Conservation (phyloP, 345 rosid genomes). For the Alliaria petiolata region DNA sequence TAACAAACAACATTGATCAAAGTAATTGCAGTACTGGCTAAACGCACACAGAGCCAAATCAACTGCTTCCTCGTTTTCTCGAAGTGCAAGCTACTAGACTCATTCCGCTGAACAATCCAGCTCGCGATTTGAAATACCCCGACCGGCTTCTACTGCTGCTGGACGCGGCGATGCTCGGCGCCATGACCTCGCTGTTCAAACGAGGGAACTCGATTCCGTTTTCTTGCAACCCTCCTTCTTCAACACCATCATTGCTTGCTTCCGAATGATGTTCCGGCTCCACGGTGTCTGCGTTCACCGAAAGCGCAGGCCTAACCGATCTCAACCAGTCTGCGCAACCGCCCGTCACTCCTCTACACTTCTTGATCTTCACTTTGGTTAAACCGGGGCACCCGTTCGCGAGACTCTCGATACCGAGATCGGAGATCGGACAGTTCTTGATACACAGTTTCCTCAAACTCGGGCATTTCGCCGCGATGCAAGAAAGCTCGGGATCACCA, state of each 20-base stretch:
- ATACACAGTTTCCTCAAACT: conserved; percentile 72
- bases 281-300: conserved; percentile 54
- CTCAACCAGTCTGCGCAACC: conserved; percentile 52
- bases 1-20: background rate
- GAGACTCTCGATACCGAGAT: conserved; percentile 57
- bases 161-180: conserved; percentile 39
- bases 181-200: conserved; percentile 32
- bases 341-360: conserved; percentile 57
- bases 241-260: conserved; percentile 48
- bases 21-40: background rate
- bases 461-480: conserved; percentile 62
- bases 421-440: conserved; percentile 68
- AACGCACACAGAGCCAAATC: background rate
- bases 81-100: conserved; percentile 75
- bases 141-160: conserved; percentile 51
- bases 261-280: conserved; percentile 47
- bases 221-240: conserved; percentile 40
- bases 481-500: conserved; percentile 68
- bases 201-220: conserved; percentile 46
- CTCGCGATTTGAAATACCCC: conserved; percentile 56
- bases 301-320: conserved; percentile 42
- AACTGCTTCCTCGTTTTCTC: conserved; percentile 49
- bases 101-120: conserved; percentile 63
- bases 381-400: conserved; percentile 70
- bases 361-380: conserved; percentile 78